Evolutionary conservation across 306 rosid species (phyloP).

Genomic region (Casuarina cunninghamiana): DNA sequence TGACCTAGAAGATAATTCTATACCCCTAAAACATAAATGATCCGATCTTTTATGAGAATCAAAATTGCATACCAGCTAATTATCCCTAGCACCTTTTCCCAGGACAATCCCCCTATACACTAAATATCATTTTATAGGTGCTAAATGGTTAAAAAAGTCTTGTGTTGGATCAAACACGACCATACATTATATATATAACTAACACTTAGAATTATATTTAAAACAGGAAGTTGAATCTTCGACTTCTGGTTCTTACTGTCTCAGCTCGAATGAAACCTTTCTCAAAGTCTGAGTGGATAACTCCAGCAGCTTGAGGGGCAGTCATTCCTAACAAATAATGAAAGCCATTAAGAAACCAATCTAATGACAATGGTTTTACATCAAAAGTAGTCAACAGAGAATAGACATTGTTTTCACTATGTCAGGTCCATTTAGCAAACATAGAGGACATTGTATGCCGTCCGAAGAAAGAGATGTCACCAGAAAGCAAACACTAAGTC

Average conservation of each 20-base stretch:
- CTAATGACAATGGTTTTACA: not conserved
- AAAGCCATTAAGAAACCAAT: slow-evolving; percentile 26
- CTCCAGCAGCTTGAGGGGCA: slow-evolving; percentile 99
- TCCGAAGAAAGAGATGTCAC: not conserved
- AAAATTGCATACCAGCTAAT: not conserved
- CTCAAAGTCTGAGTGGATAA: slow-evolving; percentile 97
- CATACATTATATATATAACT: not conserved
- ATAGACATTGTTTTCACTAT: slow-evolving; percentile 16
- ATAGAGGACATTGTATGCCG: slow-evolving; percentile 19
- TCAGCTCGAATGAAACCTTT: slow-evolving; percentile 98
- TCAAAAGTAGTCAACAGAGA: not conserved
- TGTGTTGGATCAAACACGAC: not conserved
- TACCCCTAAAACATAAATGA: not conserved
- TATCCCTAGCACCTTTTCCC: not conserved
- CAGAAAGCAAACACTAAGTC: slow-evolving; percentile 11
- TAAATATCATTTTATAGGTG: not conserved
- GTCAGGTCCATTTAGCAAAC: slow-evolving; percentile 12
- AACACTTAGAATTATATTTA: not conserved
- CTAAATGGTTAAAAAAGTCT: not conserved
- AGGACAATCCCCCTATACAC: not conserved
- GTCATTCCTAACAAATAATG: slow-evolving; percentile 78
- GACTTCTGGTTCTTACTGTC: slow-evolving; percentile 56
- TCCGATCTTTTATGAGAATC: not conserved
- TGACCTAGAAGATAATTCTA: not conserved
- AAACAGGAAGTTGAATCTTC: slow-evolving; percentile 14